Conservation (phyloP, 495 filamentous ascomycete species). For the Trichocladium antarcticum region DNA sequence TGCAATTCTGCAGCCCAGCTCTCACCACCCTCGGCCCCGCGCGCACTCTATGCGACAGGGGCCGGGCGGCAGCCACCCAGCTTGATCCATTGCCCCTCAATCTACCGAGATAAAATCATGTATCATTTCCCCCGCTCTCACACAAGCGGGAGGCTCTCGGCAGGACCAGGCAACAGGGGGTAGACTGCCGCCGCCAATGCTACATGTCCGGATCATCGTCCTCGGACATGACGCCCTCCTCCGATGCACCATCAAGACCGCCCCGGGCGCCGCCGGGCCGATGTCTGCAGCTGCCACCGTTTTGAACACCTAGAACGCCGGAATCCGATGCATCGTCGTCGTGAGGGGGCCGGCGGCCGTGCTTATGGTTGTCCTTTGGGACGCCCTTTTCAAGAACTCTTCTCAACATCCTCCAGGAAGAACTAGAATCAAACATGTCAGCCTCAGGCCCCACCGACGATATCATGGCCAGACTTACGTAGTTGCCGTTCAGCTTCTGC, state of each 20-base stretch:
- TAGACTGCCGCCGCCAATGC: conserved; percentile 37
- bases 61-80: conserved; percentile 29
- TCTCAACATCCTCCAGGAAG: conserved; percentile 77
- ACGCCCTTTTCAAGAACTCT: conserved; percentile 52
- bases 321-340: conserved; percentile 31
- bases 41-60: background rate
- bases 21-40: background rate
- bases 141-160: conserved; percentile 6
- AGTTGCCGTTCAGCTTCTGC: conserved; percentile 89
- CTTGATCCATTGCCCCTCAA: conserved; percentile 40
- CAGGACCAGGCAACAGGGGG: conserved; percentile 47
- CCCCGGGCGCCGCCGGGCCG: conserved; percentile 24
- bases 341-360: conserved; percentile 18
- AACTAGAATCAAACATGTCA: conserved; percentile 38
- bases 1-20: no score
- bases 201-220: conserved; percentile 37
- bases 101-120: conserved; percentile 34
- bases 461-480: conserved; percentile 44
- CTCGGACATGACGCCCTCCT: conserved; percentile 30
- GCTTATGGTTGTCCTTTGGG: conserved; percentile 28
- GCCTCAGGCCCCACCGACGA: background rate
- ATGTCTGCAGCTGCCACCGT: conserved; percentile 17
- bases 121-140: background rate
- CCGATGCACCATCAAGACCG: conserved; percentile 21
- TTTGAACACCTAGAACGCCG: conserved; percentile 38